A percentile compares a stretch with the other conserved stretches of the same genome.
phyloP scores from a whole-genome alignment of 2,329 filamentous ascomycete species.

The Alternaria tenuissima region DNA sequence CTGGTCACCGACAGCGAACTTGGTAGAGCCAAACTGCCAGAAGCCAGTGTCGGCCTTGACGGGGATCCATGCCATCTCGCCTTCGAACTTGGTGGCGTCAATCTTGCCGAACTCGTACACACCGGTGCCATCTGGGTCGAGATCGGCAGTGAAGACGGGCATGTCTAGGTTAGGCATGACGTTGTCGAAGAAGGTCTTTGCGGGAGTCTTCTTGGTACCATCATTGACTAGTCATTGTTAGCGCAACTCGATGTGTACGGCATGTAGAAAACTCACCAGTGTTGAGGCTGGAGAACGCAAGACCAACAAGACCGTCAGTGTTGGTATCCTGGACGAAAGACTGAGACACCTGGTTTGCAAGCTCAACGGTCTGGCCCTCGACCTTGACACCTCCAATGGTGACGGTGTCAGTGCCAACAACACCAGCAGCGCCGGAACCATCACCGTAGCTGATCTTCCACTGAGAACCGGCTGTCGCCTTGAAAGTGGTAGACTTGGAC shows the following conservation, averaged over 20 bases:
- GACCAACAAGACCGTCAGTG: slow-evolving; percentile 74
- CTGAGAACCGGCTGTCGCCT: slow-evolving; percentile 57
- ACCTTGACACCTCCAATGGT: slow-evolving; percentile 71
- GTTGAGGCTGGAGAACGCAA: slow-evolving; percentile 72
- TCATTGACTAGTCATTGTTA: slow-evolving; percentile 36
- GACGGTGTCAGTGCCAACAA: slow-evolving; percentile 73
- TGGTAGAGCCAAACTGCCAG: slow-evolving; percentile 70
- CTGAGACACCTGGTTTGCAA: slow-evolving; percentile 67
- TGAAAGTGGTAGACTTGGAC: slow-evolving; percentile 61
- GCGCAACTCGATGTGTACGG: slow-evolving; percentile 39
- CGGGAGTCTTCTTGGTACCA: slow-evolving; percentile 64
- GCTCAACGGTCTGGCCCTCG: slow-evolving; percentile 70
- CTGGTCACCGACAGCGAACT: slow-evolving; percentile 65
- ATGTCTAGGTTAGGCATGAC: slow-evolving; percentile 66
- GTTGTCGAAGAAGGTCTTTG: slow-evolving; percentile 80
- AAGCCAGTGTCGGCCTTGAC: slow-evolving; percentile 71
- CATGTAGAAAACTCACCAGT: slow-evolving; percentile 52
- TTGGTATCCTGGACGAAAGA: slow-evolving; percentile 67
- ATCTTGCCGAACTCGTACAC: slow-evolving; percentile 79
- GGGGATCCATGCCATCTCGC: slow-evolving; percentile 67
- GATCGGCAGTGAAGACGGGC: slow-evolving; percentile 75
- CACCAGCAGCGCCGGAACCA: slow-evolving; percentile 67
- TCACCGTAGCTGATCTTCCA: slow-evolving; percentile 77
- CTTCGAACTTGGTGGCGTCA: slow-evolving; percentile 69
- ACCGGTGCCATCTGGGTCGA: slow-evolving; percentile 68